Percentiles rank a stretch among this genome's conserved stretches.
phyloP scores from a whole-genome alignment of 2,329 filamentous ascomycete genomes.

The Coniochaeta sp. region DNA sequence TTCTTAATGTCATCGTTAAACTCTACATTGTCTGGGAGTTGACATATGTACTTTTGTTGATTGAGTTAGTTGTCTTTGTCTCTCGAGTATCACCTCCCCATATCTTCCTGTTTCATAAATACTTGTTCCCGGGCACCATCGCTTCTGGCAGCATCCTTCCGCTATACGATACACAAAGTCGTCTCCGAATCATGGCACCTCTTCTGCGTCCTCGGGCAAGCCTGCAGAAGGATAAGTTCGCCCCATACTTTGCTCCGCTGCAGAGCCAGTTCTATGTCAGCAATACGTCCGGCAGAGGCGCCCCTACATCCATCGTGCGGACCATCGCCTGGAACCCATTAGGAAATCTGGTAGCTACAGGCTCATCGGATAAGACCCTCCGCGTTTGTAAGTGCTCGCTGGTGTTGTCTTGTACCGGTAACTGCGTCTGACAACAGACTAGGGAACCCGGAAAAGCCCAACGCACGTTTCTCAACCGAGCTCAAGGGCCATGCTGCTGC shows the following conservation, averaged over 20 bases:
- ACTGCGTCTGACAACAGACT: not conserved
- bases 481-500: slow-evolving; percentile 59
- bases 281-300: slow-evolving; percentile 45
- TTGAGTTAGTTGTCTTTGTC: not conserved
- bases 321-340: slow-evolving; percentile 86
- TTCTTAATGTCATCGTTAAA: too few species aligned
- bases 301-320: slow-evolving; percentile 55
- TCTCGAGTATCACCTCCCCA: too few species aligned
- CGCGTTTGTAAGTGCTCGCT: slow-evolving; percentile 57
- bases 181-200: slow-evolving; percentile 28
- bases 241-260: slow-evolving; percentile 56
- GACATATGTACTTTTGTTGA: not conserved
- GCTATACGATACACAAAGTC: not conserved
- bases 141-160: too few species aligned
- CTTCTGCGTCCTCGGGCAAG: slow-evolving; percentile 39
- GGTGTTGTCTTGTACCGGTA: not conserved
- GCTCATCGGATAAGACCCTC: slow-evolving; percentile 61
- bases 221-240: slow-evolving; percentile 64
- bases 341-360: slow-evolving; percentile 78
- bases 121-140: too few species aligned
- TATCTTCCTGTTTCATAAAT: too few species aligned
- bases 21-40: not conserved
- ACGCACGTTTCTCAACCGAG: slow-evolving; percentile 69
- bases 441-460: slow-evolving; percentile 72
- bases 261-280: slow-evolving; percentile 68